Evolutionary conservation across 371 early-diverging fungal species (phyloP).

Genomic region (Mortierella sp.): DNA sequence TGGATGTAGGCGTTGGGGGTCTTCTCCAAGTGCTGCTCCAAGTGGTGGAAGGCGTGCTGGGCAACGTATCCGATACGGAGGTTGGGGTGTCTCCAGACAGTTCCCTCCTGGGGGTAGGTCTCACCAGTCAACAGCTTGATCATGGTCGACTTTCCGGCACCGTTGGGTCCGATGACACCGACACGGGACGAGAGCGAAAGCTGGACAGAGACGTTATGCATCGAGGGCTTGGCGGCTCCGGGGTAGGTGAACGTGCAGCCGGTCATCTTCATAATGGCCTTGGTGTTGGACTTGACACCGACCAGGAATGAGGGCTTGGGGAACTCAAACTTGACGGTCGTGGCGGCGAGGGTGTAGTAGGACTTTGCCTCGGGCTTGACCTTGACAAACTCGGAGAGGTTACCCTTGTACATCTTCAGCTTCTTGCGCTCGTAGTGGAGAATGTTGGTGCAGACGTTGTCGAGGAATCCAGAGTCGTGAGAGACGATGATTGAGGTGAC

Average conservation of each 20-base stretch:
- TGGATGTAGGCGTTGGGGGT: slow-evolving; percentile 87
- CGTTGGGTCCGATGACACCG: slow-evolving; percentile 85
- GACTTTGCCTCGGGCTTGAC: slow-evolving; percentile 70
- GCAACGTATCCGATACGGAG: slow-evolving; percentile 90
- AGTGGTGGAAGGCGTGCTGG: slow-evolving; percentile 92
- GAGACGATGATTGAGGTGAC: slow-evolving; percentile 91
- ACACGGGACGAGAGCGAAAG: slow-evolving; percentile 84
- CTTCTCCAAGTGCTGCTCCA: slow-evolving; percentile 85
- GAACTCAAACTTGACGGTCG: slow-evolving; percentile 79
- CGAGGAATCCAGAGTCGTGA: slow-evolving; percentile 89
- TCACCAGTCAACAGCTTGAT: slow-evolving; percentile 87
- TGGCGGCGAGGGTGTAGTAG: slow-evolving; percentile 80
- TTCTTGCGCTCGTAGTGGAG: slow-evolving; percentile 83
- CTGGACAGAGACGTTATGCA: slow-evolving; percentile 71
- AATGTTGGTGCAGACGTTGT: slow-evolving; percentile 87
- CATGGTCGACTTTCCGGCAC: slow-evolving; percentile 90
- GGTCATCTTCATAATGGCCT: slow-evolving; percentile 81
- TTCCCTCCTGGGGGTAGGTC: slow-evolving; percentile 71
- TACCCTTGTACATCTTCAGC: slow-evolving; percentile 77
- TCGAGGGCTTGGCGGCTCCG: slow-evolving; percentile 70
- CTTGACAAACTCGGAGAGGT: slow-evolving; percentile 74
- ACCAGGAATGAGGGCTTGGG: slow-evolving; percentile 81
- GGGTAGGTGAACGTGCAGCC: slow-evolving; percentile 79
- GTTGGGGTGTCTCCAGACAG: slow-evolving; percentile 80
- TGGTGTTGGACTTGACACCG: slow-evolving; percentile 82